phyloP scores from a whole-genome alignment of 2,329 filamentous ascomycete genomes.

The Sporothrix dimorphospora region DNA sequence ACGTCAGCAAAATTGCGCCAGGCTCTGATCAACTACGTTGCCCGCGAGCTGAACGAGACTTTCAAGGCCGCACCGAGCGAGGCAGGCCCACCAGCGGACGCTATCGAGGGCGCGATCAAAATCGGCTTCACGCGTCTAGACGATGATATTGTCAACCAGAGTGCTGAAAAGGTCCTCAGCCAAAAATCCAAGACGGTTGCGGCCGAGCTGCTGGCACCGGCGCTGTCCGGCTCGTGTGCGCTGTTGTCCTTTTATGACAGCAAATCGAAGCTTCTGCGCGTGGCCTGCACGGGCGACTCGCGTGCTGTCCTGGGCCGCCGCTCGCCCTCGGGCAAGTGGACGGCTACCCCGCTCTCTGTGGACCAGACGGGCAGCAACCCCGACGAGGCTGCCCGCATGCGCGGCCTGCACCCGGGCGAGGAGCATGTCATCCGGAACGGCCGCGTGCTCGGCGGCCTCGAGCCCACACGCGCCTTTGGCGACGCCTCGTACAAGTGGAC shows the following conservation, averaged over 20 bases:
- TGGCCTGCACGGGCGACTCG: conserved; percentile 96
- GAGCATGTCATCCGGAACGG: conserved; percentile 85
- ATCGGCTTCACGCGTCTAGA: conserved; percentile 86
- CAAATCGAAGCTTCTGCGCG: conserved; percentile 80
- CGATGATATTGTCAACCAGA: conserved; percentile 91
- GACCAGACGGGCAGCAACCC: conserved; percentile 93
- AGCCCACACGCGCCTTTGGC: conserved; percentile 92
- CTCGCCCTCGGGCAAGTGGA: conserved; percentile 82
- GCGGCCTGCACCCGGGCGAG: conserved; percentile 85
- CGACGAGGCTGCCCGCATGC: conserved; percentile 80
- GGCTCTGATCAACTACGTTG: conserved; percentile 88
- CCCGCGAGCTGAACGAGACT: conserved; percentile 86
- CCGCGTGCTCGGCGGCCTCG: conserved; percentile 86
- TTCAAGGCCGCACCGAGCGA: conserved; percentile 72
- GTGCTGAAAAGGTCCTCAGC: conserved; percentile 87
- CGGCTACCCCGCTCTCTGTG: conserved; percentile 82
- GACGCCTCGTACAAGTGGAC: conserved; percentile 98
- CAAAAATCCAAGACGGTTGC: conserved; percentile 87
- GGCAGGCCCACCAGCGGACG: conserved; percentile 69
- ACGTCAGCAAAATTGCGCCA: conserved; percentile 95
- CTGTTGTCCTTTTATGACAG: conserved; percentile 96
- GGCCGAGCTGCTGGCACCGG: conserved; percentile 88
- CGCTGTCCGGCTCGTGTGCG: conserved; percentile 94
- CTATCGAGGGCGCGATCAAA: conserved; percentile 91
- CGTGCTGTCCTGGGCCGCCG: conserved; percentile 87